Conservation (phyloP, 495 filamentous ascomycete species). For the Cercophora scortea region DNA sequence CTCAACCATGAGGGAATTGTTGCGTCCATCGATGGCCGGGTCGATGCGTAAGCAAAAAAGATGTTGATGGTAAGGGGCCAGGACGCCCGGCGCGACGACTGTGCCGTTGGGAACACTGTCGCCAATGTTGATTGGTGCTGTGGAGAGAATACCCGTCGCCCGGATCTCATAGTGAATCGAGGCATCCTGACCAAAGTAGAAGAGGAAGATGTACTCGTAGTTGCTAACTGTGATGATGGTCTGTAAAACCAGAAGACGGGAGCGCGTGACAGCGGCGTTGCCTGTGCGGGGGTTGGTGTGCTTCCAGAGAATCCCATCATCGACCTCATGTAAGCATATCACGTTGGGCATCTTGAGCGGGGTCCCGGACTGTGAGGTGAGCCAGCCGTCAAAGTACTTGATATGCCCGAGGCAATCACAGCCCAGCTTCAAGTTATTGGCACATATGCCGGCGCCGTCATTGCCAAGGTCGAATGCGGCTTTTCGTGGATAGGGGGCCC, state of each 20-base stretch:
- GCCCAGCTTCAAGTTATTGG: constrained; percentile 59
- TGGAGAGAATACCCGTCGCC: constrained; percentile 76
- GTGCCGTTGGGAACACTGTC: constrained; percentile 67
- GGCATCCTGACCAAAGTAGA: constrained; percentile 75
- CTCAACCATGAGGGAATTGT: constrained; percentile 48
- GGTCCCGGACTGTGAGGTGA: constrained; percentile 47
- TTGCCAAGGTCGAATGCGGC: constrained; percentile 70
- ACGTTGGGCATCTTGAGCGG: constrained; percentile 54
- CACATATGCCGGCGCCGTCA: constrained; percentile 59
- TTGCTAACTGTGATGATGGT: constrained; percentile 70
- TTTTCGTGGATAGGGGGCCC: constrained; percentile 63
- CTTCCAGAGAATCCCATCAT: constrained; percentile 66
- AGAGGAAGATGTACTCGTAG: constrained; percentile 75
- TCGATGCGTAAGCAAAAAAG: constrained; percentile 80
- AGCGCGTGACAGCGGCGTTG: constrained; percentile 53
- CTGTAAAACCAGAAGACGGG: constrained; percentile 64
- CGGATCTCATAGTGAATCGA: constrained; percentile 68
- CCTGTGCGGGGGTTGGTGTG: constrained; percentile 70
- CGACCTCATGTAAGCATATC: constrained; percentile 66
- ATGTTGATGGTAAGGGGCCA: constrained; percentile 69
- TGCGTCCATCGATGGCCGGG: constrained; percentile 64
- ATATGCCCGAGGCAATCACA: constrained; percentile 66
- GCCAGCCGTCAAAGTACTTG: constrained; percentile 57
- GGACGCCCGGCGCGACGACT: constrained; percentile 70
- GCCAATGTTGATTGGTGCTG: constrained; percentile 62